Conservation (phyloP, 768 basidiomycete species). For the Russula sp. region DNA sequence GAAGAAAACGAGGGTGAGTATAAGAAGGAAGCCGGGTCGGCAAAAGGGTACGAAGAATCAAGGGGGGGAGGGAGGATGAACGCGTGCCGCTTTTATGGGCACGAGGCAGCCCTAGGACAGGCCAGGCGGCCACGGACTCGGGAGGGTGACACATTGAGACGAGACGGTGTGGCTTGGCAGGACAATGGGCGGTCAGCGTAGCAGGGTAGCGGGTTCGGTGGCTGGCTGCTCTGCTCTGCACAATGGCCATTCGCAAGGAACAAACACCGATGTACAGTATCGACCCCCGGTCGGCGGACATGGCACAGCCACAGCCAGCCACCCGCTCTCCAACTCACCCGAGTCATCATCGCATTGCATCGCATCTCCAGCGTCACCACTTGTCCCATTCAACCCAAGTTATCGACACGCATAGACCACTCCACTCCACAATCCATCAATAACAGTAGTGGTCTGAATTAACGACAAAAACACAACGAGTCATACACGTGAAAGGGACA, state of each 20-base stretch:
- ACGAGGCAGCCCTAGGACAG: slow-evolving; percentile 7
- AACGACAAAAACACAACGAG: background rate
- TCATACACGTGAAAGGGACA: slow-evolving; percentile 14
- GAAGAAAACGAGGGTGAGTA: background rate
- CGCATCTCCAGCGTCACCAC: background rate
- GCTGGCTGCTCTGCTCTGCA: background rate
- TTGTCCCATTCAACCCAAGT: no score
- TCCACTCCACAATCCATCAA: background rate
- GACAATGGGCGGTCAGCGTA: background rate
- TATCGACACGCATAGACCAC: background rate
- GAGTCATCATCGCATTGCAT: background rate
- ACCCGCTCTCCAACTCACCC: background rate
- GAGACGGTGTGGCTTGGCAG: background rate
- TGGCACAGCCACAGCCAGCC: background rate
- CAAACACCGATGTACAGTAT: background rate
- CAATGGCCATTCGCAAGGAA: background rate
- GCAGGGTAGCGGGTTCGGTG: no score
- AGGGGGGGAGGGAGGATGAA: background rate
- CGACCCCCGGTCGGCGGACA: background rate
- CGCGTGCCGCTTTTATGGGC: background rate
- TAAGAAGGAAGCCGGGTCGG: background rate
- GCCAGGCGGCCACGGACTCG: background rate
- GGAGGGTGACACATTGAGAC: background rate
- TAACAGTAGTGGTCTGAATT: background rate
- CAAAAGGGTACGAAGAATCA: slow-evolving; percentile 6